Evolutionary conservation across 768 basidiomycete genomes (phyloP).

Genomic region (Suillus cothurnatus): DNA sequence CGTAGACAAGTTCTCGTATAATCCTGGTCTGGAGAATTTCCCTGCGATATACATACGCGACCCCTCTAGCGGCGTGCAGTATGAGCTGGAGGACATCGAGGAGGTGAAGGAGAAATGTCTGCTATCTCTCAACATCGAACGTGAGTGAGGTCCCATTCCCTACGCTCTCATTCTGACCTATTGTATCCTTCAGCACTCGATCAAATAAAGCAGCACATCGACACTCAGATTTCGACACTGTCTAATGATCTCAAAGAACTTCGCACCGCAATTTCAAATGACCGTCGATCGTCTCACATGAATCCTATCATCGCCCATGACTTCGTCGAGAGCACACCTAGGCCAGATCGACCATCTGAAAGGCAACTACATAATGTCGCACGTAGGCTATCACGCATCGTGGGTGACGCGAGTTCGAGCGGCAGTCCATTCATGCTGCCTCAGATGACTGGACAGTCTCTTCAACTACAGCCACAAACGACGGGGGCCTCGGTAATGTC

Average conservation of each 20-base stretch:
- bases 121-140: conserved; percentile 93
- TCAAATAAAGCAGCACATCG: conserved; percentile 98
- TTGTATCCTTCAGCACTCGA: conserved; percentile 70
- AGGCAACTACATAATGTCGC: conserved; percentile 74
- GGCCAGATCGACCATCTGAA: conserved; percentile 69
- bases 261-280: conserved; percentile 60
- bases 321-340: conserved; percentile 67
- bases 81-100: conserved; percentile 92
- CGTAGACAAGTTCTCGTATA: conserved; percentile 93
- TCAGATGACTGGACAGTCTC: conserved; percentile 68
- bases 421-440: conserved; percentile 46
- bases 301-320: conserved; percentile 54
- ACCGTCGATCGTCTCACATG: conserved; percentile 52
- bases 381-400: conserved; percentile 71
- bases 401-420: conserved; percentile 44
- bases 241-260: conserved; percentile 92
- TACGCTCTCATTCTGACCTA: conserved; percentile 14
- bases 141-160: conserved; percentile 53
- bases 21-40: conserved; percentile 90
- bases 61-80: conserved; percentile 88
- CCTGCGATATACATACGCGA: conserved; percentile 96
- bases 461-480: conserved; percentile 61
- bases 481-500: conserved; percentile 76
- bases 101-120: conserved; percentile 90
- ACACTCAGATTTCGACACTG: conserved; percentile 81